Evolutionary conservation across 768 basidiomycete genomes (phyloP), one percentile per base, ranked within the genome.

Genomic region (Suillus spraguei): DNA sequence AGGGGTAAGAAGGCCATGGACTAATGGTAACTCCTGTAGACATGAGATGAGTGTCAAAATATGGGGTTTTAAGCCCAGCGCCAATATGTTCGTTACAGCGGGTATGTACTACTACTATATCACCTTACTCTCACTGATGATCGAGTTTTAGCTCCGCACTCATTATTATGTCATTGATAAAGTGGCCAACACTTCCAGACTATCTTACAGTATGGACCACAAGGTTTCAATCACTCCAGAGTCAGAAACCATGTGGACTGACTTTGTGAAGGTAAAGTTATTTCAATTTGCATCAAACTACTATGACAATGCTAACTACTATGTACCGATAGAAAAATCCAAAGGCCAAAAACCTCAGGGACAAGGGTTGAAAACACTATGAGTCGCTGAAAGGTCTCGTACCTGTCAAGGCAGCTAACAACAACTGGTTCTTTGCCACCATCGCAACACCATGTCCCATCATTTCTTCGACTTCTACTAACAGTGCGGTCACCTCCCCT

Each of bases 261-360:
- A 44, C 44, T 44, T 11, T n/a, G 44, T 44, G 44, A 44, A 44
- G 44, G 44, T 44, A 44, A 44, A 44, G 44, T 44, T 20, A 44
- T 44, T 44, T 44, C 4, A 44, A 44, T 44, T 44, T 3, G 20
- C 44, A 44, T 44, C 44, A 44, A 44, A 44, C 44, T 44, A 44
- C 44, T 44, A 44, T 2, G n/a, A 44, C 44, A 44, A 44, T 44
- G 44, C 44, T 44, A 44, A 44, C n/a, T 44, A 44, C 44, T n/a
- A 44, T n/a, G 44, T n/a, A 44, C 17, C n/a, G n/a, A 44, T 44
- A 44, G 44, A 44, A 44, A 44, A 44, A 44, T 44, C 44, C 44
- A 44, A 44, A 44, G 10, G n/a, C 44, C 20, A 44, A 44, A 44
- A 4, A 9, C 44, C 44, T 44, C 44, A 9, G 9, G n/a, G 44